Conservation (phyloP, 2,329 filamentous ascomycete genomes). For the Arthrobotrys conoides region DNA sequence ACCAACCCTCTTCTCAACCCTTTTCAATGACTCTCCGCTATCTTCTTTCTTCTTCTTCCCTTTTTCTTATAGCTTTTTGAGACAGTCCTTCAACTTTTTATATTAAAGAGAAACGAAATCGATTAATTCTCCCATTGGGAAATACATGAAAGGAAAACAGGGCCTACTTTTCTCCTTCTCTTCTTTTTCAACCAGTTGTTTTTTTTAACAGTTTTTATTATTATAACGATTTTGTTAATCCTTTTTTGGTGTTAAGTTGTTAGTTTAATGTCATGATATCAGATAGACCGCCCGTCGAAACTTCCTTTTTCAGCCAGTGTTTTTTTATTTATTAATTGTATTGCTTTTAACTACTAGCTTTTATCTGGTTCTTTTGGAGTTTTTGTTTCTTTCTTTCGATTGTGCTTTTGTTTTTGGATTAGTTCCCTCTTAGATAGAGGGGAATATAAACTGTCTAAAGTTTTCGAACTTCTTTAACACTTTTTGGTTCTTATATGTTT, state of each 20-base stretch:
- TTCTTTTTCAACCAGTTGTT: neutral
- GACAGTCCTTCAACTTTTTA: neutral
- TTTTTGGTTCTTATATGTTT: neutral
- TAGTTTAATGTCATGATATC: conserved; percentile 52
- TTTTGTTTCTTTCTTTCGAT: neutral
- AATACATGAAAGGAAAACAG: conserved; percentile 3
- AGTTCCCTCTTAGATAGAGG: neutral
- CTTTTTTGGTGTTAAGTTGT: conserved; percentile 1
- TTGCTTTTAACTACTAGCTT: too few species aligned
- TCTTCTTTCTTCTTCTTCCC: neutral
- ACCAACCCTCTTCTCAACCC: neutral
- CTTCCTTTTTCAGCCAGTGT: conserved; percentile 25
- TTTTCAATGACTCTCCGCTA: conserved; percentile 23
- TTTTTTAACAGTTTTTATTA: neutral
- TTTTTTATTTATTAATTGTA: neutral
- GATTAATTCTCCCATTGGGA: neutral
- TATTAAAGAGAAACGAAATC: conserved; percentile 2
- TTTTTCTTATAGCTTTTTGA: neutral
- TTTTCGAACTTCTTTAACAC: too few species aligned
- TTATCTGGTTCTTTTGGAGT: conserved; percentile 3
- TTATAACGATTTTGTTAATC: neutral
- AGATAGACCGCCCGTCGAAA: conserved; percentile 47
- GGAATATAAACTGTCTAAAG: neutral
- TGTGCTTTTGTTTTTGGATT: neutral
- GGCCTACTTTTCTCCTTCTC: neutral